Conservation (phyloP, 495 filamentous ascomycete genomes). For the Platismatia glauca region DNA sequence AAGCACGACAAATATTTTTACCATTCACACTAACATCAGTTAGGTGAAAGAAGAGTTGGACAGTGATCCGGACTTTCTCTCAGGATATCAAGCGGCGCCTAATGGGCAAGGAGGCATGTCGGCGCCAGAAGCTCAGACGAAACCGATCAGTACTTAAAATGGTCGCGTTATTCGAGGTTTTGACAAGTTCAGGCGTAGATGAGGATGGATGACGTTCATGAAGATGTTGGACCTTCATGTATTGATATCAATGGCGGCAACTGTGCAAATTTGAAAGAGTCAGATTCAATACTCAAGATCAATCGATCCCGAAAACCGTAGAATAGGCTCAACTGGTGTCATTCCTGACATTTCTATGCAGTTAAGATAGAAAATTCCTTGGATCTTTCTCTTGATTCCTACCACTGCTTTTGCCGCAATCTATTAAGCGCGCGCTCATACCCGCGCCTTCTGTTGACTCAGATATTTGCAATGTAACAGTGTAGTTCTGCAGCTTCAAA, state of each 20-base stretch:
- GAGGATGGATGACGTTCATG: neutral
- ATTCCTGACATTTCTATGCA: no score
- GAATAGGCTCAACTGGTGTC: no score
- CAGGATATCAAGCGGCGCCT: slow-evolving; percentile 46
- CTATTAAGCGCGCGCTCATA: no score
- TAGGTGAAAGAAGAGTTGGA: slow-evolving; percentile 63
- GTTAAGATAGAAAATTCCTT: no score
- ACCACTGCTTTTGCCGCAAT: no score
- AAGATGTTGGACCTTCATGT: neutral
- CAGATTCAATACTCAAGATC: neutral
- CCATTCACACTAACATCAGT: neutral
- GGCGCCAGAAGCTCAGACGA: slow-evolving; percentile 23
- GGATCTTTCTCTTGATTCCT: no score
- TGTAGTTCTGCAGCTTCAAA: no score
- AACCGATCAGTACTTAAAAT: slow-evolving; percentile 16
- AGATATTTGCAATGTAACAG: no score
- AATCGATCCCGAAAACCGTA: neutral
- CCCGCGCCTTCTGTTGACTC: no score
- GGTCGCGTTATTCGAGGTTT: neutral
- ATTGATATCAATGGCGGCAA: neutral
- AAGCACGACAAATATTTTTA: neutral
- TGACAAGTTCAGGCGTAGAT: neutral
- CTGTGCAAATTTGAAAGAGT: neutral
- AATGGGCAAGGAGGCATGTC: slow-evolving; percentile 30
- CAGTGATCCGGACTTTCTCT: slow-evolving; percentile 69